phyloP scores from a whole-genome alignment of 345 rosid genomes.

The Xanthoceras sorbifolium region DNA sequence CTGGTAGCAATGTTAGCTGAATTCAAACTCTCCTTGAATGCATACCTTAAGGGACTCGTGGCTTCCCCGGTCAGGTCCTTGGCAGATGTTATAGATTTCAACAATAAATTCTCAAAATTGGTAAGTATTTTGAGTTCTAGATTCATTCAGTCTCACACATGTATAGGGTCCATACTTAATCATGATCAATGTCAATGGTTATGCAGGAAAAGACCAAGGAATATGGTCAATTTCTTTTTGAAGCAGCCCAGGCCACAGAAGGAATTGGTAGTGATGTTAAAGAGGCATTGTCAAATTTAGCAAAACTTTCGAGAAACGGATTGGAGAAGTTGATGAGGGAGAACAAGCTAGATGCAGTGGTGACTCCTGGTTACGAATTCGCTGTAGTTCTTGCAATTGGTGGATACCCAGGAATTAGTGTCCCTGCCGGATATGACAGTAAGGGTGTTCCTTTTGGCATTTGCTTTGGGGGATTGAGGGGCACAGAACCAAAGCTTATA shows the following conservation, averaged over 20 bases:
- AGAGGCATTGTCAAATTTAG: conserved; percentile 23
- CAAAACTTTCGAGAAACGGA: conserved; percentile 17
- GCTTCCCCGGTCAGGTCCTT: conserved; percentile 40
- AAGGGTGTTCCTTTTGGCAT: conserved; percentile 42
- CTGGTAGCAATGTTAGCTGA: conserved; percentile 24
- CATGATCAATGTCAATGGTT: neutral
- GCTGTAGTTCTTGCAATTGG: conserved; percentile 30
- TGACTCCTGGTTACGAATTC: neutral
- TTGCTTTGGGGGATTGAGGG: conserved; percentile 40
- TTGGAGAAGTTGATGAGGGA: conserved; percentile 31
- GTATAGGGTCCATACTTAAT: neutral
- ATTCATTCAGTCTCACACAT: neutral
- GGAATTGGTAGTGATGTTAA: conserved; percentile 26
- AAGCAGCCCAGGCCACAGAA: conserved; percentile 25
- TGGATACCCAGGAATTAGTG: conserved; percentile 43
- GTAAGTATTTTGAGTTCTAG: conserved; percentile 12
- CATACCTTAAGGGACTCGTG: conserved; percentile 29
- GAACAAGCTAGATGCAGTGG: conserved; percentile 38
- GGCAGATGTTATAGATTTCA: conserved; percentile 39
- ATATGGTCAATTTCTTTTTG: conserved; percentile 28
- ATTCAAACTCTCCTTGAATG: conserved; percentile 36
- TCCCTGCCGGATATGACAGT: conserved; percentile 42
- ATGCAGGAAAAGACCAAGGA: conserved; percentile 39
- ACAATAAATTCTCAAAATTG: conserved; percentile 32
- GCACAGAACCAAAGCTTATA: conserved; percentile 40